phyloP scores from a whole-genome alignment of 225 moss, liverwort and hornwort species.

The Polytrichum formosum region DNA sequence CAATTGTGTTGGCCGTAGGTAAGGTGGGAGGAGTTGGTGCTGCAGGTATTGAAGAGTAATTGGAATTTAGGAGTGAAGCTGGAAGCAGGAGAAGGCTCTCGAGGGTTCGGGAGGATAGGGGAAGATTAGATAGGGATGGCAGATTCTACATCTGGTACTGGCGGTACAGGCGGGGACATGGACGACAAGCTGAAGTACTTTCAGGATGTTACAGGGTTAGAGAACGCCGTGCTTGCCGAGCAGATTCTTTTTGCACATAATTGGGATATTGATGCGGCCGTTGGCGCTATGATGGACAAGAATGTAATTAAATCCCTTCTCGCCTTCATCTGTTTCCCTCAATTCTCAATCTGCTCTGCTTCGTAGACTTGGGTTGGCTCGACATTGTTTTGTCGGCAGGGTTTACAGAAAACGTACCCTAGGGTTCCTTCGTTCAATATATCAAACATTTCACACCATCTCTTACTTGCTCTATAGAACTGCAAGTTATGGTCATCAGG shows the following conservation, averaged over 20 bases:
- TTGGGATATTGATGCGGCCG: slow-evolving; percentile 94
- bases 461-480: no score
- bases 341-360: no score
- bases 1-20: not conserved
- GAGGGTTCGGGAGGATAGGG: slow-evolving; percentile 5
- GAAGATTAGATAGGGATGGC: slow-evolving; percentile 28
- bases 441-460: no score
- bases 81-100: slow-evolving; percentile 13
- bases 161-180: slow-evolving; percentile 38
- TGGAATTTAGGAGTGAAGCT: slow-evolving; percentile 15
- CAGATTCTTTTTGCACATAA: slow-evolving; percentile 92
- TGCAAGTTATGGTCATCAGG: no score
- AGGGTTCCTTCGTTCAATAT: no score
- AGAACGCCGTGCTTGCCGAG: slow-evolving; percentile 59
- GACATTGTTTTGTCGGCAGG: no score
- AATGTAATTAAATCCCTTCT: slow-evolving; percentile 17
- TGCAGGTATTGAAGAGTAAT: not conserved
- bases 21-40: not conserved
- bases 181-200: slow-evolving; percentile 82
- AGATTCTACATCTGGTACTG: slow-evolving; percentile 31
- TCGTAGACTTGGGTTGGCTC: no score
- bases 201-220: slow-evolving; percentile 89
- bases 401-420: no score
- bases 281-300: slow-evolving; percentile 67
- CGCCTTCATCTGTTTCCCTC: no score